phyloP scores from a whole-genome alignment of 257 asterid genomes.

The Lithospermum erythrorhizon region DNA sequence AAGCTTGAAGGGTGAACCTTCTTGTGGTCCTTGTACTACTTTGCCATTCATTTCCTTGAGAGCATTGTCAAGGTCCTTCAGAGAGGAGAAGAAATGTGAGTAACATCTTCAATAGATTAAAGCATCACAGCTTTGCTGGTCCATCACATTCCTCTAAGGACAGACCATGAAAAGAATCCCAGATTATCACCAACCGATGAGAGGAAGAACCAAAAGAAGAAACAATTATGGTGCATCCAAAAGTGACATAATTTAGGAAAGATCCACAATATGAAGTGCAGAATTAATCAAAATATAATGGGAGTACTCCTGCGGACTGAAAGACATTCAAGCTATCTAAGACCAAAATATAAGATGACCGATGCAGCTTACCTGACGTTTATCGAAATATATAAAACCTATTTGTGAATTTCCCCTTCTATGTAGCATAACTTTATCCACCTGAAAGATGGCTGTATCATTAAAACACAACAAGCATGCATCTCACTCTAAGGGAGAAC shows the following conservation, averaged over 20 bases:
- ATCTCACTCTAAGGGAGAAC: not conserved
- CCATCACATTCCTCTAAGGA: not conserved
- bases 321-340: not conserved
- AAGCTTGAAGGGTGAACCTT: constrained; percentile 43
- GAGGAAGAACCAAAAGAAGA: not conserved
- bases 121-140: not conserved
- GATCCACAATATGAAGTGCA: no score
- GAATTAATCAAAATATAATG: no score
- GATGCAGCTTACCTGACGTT: constrained; percentile 46
- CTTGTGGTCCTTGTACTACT: constrained; percentile 52
- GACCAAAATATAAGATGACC: not conserved
- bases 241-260: not conserved
- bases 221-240: not conserved
- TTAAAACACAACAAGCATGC: constrained; percentile 7
- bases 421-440: constrained; percentile 67
- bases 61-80: constrained; percentile 77
- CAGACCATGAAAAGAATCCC: not conserved
- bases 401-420: constrained; percentile 46
- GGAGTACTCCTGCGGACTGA: not conserved
- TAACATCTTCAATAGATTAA: constrained; percentile 3
- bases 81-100: constrained; percentile 13
- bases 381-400: constrained; percentile 73
- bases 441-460: constrained; percentile 38
- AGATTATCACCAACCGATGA: not conserved
- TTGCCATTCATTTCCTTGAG: constrained; percentile 52